Evolutionary conservation across 371 early-diverging fungal species (phyloP).

Genomic region (Saksenaea oblongispora): DNA sequence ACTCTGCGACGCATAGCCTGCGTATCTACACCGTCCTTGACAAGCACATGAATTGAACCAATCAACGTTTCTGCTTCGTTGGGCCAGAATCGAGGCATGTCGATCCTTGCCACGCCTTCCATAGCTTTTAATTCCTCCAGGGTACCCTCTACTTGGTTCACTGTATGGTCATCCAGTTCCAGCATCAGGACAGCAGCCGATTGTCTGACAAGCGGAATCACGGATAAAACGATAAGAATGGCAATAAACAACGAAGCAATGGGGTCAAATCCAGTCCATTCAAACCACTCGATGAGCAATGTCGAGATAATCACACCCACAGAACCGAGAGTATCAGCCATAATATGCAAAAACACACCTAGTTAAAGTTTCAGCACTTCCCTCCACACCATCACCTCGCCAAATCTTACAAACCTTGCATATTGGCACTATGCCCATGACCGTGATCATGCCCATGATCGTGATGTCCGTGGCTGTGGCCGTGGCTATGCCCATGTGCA

Average conservation of each 20-base stretch:
- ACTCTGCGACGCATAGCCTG: slow-evolving; percentile 33
- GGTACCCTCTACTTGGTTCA: slow-evolving; percentile 53
- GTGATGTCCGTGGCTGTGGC: slow-evolving; percentile 47
- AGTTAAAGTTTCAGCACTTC: background rate
- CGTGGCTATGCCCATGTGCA: slow-evolving; percentile 64
- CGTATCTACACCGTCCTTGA: slow-evolving; percentile 34
- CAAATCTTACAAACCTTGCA: slow-evolving; percentile 57
- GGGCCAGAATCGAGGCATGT: slow-evolving; percentile 63
- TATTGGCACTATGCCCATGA: slow-evolving; percentile 67
- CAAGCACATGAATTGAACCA: slow-evolving; percentile 60
- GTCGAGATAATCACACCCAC: slow-evolving; percentile 95
- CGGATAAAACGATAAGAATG: slow-evolving; percentile 79
- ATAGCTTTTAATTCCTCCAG: slow-evolving; percentile 51
- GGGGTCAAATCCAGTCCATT: slow-evolving; percentile 95
- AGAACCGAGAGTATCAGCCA: slow-evolving; percentile 95
- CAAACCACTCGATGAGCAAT: slow-evolving; percentile 84
- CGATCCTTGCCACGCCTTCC: slow-evolving; percentile 48
- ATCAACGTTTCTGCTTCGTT: slow-evolving; percentile 60
- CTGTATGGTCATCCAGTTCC: slow-evolving; percentile 49
- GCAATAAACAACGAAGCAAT: slow-evolving; percentile 94
- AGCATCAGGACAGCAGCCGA: slow-evolving; percentile 67
- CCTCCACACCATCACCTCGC: background rate
- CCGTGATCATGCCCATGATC: slow-evolving; percentile 22
- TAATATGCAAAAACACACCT: slow-evolving; percentile 93
- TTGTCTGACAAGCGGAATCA: slow-evolving; percentile 81